These are phyloP conservation scores for Aureobasidium sp. DNA, from an alignment of 2,329 filamentous ascomycete genomes.

Conservation along the genomic window DNA sequence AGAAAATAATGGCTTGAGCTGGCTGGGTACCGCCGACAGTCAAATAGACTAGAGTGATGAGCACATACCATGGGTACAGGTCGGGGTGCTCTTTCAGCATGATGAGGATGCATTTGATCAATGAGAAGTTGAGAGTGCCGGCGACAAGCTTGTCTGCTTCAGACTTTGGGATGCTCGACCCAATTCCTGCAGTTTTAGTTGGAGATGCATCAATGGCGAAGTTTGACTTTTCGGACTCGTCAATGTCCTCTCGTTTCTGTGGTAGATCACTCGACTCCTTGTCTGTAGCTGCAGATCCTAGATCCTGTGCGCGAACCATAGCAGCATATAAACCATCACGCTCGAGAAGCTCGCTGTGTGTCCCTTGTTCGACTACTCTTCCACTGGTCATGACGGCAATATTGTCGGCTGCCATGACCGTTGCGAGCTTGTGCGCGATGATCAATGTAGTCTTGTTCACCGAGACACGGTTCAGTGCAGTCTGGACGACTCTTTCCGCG, in stretches of 20 bases:
- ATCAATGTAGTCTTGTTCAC: slow-evolving; percentile 97
- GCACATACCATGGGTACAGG: slow-evolving; percentile 75
- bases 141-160: no score
- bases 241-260: no score
- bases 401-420: slow-evolving; percentile 94
- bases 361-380: slow-evolving; percentile 49
- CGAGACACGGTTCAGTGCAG: slow-evolving; percentile 81
- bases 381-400: slow-evolving; percentile 71
- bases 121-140: no score
- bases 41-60: slow-evolving; percentile 83
- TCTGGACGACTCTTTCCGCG: slow-evolving; percentile 96
- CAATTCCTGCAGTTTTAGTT: no score
- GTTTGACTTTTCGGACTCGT: no score
- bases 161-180: no score
- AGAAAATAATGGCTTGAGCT: slow-evolving; percentile 82
- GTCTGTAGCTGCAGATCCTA: slow-evolving; percentile 30
- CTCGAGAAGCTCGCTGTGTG: slow-evolving; percentile 43
- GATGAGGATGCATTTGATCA: slow-evolving; percentile 1
- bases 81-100: slow-evolving; percentile 55
- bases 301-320: slow-evolving; percentile 54
- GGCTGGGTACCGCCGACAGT: slow-evolving; percentile 86
- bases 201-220: no score
- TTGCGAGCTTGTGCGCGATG: slow-evolving; percentile 95
- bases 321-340: slow-evolving; percentile 43
- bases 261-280: neutral